These are phyloP conservation scores for Hypoxylon sp. DNA, from an alignment of 2,329 filamentous ascomycete species.

Conservation along the genomic window DNA sequence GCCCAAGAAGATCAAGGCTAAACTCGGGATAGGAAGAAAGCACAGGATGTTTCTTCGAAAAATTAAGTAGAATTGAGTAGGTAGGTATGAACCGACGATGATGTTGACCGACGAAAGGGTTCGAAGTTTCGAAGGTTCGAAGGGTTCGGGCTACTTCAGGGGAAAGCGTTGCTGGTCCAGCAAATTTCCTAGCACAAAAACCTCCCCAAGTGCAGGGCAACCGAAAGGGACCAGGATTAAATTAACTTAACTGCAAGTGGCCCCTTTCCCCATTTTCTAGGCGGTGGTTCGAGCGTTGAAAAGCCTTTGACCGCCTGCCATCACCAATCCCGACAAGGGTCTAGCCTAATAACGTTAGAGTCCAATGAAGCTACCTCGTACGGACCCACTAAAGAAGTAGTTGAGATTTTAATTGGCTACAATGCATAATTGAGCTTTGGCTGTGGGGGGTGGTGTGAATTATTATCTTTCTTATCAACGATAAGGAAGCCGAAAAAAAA, in stretches of 20 bases:
- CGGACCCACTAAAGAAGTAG: constrained; percentile 1
- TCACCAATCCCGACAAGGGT: constrained; percentile 4
- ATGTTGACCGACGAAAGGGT: constrained; percentile 42
- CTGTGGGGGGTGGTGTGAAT: no score
- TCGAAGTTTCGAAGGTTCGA: no score
- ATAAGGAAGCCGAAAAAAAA: constrained; percentile 45
- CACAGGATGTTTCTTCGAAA: no score
- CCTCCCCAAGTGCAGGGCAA: constrained; percentile 37
- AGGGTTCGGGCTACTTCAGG: constrained; percentile 49
- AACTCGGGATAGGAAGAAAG: constrained; percentile 10
- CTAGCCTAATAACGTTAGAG: constrained; percentile 18
- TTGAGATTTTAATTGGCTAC: constrained; percentile 11
- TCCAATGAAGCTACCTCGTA: constrained; percentile 10
- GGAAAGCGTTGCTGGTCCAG: constrained; percentile 47
- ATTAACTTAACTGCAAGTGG: constrained; percentile 36
- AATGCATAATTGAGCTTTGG: constrained; percentile 9
- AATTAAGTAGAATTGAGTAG: constrained; percentile 14
- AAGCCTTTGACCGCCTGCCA: constrained; percentile 38
- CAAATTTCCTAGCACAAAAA: constrained; percentile 51
- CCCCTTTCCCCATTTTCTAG: constrained; percentile 30
- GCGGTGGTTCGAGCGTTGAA: constrained; percentile 33
- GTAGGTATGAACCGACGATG: constrained; percentile 27
- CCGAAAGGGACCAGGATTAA: constrained; percentile 38
- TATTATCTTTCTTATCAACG: constrained; percentile 41
- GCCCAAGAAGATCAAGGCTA: constrained; percentile 29